Evolutionary conservation across 1,284 basidiomycete species (phyloP).

Genomic region (Meira miltonrushii): DNA sequence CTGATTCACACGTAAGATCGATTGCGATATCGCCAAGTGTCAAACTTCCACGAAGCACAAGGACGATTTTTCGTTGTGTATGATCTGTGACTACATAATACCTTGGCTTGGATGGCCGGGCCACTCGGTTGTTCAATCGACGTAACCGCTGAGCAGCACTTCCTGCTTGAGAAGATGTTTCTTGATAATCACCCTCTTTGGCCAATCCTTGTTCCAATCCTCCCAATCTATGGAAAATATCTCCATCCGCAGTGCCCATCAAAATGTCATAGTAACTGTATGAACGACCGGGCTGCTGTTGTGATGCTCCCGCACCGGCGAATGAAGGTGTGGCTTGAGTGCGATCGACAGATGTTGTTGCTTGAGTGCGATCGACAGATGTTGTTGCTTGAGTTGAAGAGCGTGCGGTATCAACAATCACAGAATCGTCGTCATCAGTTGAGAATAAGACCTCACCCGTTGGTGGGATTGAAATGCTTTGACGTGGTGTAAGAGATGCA

Average conservation of each 20-base stretch:
- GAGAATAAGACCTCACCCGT: background rate
- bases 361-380: background rate
- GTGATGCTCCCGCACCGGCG: slow-evolving; percentile 5
- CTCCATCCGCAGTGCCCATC: slow-evolving; percentile 37
- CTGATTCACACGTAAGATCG: slow-evolving; percentile 48
- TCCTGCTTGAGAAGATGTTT: slow-evolving; percentile 12
- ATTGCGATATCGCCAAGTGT: slow-evolving; percentile 45
- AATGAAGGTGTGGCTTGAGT: background rate
- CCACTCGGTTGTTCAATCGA: slow-evolving; percentile 15
- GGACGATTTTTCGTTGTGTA: slow-evolving; percentile 30
- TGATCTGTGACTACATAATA: slow-evolving; percentile 48
- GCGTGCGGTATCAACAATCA: background rate
- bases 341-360: background rate
- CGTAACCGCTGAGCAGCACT: background rate
- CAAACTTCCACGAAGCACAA: slow-evolving; percentile 46
- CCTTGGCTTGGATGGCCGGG: slow-evolving; percentile 27
- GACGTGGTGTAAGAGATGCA: background rate
- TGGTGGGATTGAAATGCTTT: background rate
- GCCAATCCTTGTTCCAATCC: slow-evolving; percentile 27
- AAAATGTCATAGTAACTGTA: slow-evolving; percentile 37
- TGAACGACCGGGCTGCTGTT: background rate
- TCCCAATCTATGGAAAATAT: slow-evolving; percentile 40
- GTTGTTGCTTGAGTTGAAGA: background rate
- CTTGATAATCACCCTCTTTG: slow-evolving; percentile 25
- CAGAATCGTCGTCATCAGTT: background rate